phyloP scores from a whole-genome alignment of 2,329 filamentous ascomycete genomes.

The Stachybotrys chlorohalonatus region DNA sequence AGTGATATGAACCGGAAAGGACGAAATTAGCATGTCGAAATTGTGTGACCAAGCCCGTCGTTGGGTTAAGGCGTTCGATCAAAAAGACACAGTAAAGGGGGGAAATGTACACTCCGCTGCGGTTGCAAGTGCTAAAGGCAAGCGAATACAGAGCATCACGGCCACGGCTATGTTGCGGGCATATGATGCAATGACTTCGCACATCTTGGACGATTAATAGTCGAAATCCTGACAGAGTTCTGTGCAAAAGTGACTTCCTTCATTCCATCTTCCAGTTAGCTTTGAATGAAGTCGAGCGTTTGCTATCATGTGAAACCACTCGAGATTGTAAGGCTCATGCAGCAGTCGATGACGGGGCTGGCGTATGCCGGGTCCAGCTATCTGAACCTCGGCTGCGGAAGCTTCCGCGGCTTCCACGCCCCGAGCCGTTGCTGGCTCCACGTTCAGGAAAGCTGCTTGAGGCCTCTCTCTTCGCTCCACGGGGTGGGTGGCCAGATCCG shows the following conservation, averaged over 20 bases:
- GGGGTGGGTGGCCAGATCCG: constrained; percentile 16
- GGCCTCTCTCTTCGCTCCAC: constrained; percentile 18
- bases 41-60: neutral
- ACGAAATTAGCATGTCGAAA: neutral
- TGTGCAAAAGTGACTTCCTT: no score
- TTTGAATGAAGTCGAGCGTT: neutral
- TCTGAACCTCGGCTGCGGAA: constrained; percentile 31
- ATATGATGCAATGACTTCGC: no score
- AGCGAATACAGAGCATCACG: neutral
- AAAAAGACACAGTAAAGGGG: neutral
- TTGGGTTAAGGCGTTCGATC: constrained; percentile 2
- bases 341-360: constrained; percentile 13
- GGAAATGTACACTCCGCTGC: neutral
- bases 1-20: neutral
- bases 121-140: neutral
- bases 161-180: no score
- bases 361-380: constrained; percentile 28
- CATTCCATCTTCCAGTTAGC: neutral
- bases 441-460: constrained; percentile 18
- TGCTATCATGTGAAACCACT: no score
- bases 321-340: constrained; percentile 5
- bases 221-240: no score
- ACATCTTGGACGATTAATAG: no score
- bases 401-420: constrained; percentile 27
- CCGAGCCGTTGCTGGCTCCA: constrained; percentile 4